Base-by-base conservation (phyloP, 148 eudicot species). In the Euryodendron excelsum region DNA sequence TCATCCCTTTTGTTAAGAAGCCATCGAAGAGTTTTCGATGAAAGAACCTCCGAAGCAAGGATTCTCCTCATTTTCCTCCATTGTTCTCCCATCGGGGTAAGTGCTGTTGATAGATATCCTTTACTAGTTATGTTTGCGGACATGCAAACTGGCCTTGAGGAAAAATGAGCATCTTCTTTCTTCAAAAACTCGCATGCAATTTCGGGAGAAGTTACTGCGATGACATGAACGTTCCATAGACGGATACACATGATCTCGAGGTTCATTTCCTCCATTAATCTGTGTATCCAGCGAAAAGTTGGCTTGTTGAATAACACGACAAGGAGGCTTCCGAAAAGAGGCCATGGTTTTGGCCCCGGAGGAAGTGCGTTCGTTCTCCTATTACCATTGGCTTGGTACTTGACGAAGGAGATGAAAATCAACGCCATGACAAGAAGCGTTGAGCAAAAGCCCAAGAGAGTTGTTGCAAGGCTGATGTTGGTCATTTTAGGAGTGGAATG, bases 41-140 rank as follows among this genome's bases (percentile, higher is more conserved):
- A 64, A 15, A 77, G 47, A 23, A 77, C 25, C 1, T 64, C 31
- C 1, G 72, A 77, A 52, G 30, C 9, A 0, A 77, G 4, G 33
- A 67, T 36, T 68, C 47, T 66, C 33, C 45, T 77, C 80, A 77
- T 77, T 36, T 77, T 77, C 52, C 33, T 77, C 80, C 80, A 77
- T 37, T 77, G 80, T 21, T 77, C 73, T 28, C 80, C 80, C 9
- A 13, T 0, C 0, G 80, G 80, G 2, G 13, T 14, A 1, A 67
- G 11, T 18, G 18, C 65, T 1, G 62, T 77, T 37, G 76, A 12
- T 36, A 68, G 18, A 14, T 50, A 79, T 20, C 62, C 45, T 2
- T 17, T 5, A 7, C 82, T 80, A 0, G 37, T 33, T 3, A 71
- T 15, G 2, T 64, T 27, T 10, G 39, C 53, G 0, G 73, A 47